phyloP scores from a whole-genome alignment of 768 basidiomycete genomes.

The Tylopilus sp. region DNA sequence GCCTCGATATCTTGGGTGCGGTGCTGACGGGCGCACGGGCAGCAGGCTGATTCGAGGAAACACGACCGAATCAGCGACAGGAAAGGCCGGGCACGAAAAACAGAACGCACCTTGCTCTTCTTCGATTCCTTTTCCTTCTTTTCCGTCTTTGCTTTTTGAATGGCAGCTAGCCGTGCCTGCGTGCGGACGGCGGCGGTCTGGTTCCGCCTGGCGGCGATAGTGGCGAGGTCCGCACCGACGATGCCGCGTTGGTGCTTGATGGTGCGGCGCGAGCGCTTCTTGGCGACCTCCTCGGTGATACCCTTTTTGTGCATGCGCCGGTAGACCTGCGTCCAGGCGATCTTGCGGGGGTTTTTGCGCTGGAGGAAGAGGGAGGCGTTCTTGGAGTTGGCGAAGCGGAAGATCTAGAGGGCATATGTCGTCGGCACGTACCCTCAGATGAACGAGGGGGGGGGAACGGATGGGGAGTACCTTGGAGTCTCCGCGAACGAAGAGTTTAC shows the following conservation, averaged over 20 bases:
- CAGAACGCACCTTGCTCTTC: constrained; percentile 66
- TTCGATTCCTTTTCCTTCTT: constrained; percentile 95
- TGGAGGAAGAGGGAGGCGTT: constrained; percentile 96
- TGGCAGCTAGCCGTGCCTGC: constrained; percentile 80
- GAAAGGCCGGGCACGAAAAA: not conserved
- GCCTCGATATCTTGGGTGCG: constrained; percentile 89
- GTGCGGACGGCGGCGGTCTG: constrained; percentile 83
- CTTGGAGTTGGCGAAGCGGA: constrained; percentile 94
- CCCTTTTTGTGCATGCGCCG: constrained; percentile 99
- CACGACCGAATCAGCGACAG: constrained; percentile 2
- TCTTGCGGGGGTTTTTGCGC: constrained; percentile 99
- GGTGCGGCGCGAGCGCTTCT: constrained; percentile 95
- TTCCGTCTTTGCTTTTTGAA: constrained; percentile 91
- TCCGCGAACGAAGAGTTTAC: constrained; percentile 91
- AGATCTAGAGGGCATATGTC: constrained; percentile 54
- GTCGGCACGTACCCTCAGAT: not conserved
- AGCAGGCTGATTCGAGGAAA: constrained; percentile 42
- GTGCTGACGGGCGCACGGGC: constrained; percentile 47
- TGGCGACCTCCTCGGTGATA: constrained; percentile 97
- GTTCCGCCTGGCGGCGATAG: constrained; percentile 90
- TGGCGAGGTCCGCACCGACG: constrained; percentile 90
- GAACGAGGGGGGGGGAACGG: not conserved
- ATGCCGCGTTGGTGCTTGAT: constrained; percentile 99
- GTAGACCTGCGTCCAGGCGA: constrained; percentile 94
- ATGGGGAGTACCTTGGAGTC: constrained; percentile 77